A percentile compares a stretch with the other conserved stretches of the same genome.
phyloP scores from a whole-genome alignment of 2,329 filamentous ascomycete genomes.

The Hypoxylon sp. region DNA sequence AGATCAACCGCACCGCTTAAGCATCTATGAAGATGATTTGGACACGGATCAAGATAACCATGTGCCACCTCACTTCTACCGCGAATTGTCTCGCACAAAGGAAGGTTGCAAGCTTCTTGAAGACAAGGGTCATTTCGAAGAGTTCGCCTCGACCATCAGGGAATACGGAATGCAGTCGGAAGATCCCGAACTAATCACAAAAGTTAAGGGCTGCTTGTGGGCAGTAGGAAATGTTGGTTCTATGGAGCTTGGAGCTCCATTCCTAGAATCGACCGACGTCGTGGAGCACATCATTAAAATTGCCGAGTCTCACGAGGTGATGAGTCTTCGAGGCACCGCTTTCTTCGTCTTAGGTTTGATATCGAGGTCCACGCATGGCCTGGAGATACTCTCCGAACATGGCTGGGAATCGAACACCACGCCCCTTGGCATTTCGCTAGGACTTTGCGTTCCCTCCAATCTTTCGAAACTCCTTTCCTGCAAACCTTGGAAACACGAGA shows the following conservation, averaged over 20 bases:
- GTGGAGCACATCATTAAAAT: slow-evolving; percentile 90
- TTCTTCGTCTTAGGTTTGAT: slow-evolving; percentile 97
- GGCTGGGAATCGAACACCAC: slow-evolving; percentile 96
- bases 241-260: slow-evolving; percentile 96
- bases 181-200: slow-evolving; percentile 87
- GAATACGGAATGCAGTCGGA: slow-evolving; percentile 89
- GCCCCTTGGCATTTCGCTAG: slow-evolving; percentile 83
- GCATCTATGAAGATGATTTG: slow-evolving; percentile 70
- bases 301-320: slow-evolving; percentile 87
- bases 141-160: slow-evolving; percentile 90
- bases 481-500: slow-evolving; percentile 69
- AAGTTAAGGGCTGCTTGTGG: slow-evolving; percentile 98
- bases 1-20: slow-evolving; percentile 70
- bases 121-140: slow-evolving; percentile 95
- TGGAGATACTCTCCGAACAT: slow-evolving; percentile 89
- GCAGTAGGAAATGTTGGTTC: slow-evolving; percentile 98
- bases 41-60: slow-evolving; percentile 71
- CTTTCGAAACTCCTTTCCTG: slow-evolving; percentile 85
- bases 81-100: slow-evolving; percentile 90
- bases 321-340: slow-evolving; percentile 94
- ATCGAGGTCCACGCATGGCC: slow-evolving; percentile 89
- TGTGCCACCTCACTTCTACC: slow-evolving; percentile 98
- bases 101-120: slow-evolving; percentile 92
- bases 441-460: slow-evolving; percentile 87
- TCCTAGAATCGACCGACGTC: slow-evolving; percentile 90